Conservation (phyloP, 768 basidiomycete species). For the Rhodotorula babjevae region DNA sequence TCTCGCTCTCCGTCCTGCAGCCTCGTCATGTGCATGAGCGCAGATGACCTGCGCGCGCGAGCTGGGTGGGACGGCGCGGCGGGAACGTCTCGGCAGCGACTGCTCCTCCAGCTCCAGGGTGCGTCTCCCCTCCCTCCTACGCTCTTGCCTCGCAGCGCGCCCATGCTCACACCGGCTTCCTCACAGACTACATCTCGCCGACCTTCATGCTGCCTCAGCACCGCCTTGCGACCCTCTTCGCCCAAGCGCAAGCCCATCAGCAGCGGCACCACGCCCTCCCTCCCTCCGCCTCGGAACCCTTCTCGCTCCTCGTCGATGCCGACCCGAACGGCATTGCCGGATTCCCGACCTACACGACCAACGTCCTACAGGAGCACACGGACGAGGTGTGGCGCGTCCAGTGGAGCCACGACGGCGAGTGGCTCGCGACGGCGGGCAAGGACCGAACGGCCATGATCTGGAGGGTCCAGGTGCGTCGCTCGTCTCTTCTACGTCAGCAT, state of each 20-base stretch:
- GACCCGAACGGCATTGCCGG: constrained; percentile 64
- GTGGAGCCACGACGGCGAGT: constrained; percentile 85
- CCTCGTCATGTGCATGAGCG: constrained; percentile 85
- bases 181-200: constrained; percentile 79
- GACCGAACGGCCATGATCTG: constrained; percentile 87
- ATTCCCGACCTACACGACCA: constrained; percentile 73
- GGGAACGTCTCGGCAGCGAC: constrained; percentile 67
- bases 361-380: constrained; percentile 74
- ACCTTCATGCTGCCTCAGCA: constrained; percentile 87
- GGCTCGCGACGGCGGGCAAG: constrained; percentile 79
- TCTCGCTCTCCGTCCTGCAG: constrained; percentile 51
- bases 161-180: too few relatives aligned
- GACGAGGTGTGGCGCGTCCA: constrained; percentile 95
- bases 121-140: constrained; percentile 19
- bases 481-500: too few relatives aligned
- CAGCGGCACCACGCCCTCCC: constrained; percentile 65
- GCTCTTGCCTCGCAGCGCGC: too few relatives aligned
- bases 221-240: constrained; percentile 74
- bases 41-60: constrained; percentile 72
- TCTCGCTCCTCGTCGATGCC: constrained; percentile 85
- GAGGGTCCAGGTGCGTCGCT: constrained; percentile 65
- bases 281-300: constrained; percentile 55
- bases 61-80: constrained; percentile 85
- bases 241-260: constrained; percentile 79
- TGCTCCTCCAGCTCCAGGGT: constrained; percentile 82